Percentiles rank a stretch among this genome's conserved stretches.
Conservation (phyloP, 2,329 filamentous ascomycete genomes). For the Pseudopithomyces maydicus region DNA sequence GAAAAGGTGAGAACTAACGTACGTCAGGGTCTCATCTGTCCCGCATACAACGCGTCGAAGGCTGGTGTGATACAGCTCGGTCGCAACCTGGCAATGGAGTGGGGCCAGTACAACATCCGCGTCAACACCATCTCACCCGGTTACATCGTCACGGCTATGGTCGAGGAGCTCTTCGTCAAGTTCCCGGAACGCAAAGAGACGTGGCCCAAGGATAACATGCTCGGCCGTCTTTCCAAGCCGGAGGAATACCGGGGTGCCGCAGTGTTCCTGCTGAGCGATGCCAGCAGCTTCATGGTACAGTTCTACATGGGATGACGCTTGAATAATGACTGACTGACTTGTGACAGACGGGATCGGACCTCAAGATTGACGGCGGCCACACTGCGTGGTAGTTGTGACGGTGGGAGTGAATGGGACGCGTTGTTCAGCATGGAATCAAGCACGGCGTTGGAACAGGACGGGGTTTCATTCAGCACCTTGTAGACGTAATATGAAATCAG, state of each 20-base stretch:
- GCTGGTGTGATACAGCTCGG: constrained; percentile 74
- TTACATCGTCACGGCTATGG: constrained; percentile 84
- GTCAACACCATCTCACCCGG: constrained; percentile 83
- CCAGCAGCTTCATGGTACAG: constrained; percentile 46
- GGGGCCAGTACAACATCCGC: constrained; percentile 73
- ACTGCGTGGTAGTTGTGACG: constrained; percentile 37
- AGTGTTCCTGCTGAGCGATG: constrained; percentile 47
- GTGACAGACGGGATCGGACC: constrained; percentile 39
- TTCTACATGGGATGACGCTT: background rate
- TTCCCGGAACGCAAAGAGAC: constrained; percentile 69
- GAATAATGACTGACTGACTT: constrained; percentile 14
- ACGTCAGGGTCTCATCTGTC: constrained; percentile 65
- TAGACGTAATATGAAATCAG: no score
- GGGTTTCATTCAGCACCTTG: background rate
- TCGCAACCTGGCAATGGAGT: constrained; percentile 73
- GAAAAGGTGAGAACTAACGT: constrained; percentile 15
- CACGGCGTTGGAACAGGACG: background rate
- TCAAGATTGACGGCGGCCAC: constrained; percentile 48
- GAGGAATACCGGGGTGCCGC: constrained; percentile 45
- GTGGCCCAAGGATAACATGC: constrained; percentile 88
- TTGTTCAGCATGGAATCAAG: background rate
- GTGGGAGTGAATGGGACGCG: background rate
- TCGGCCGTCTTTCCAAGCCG: constrained; percentile 53
- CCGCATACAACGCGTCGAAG: constrained; percentile 78
- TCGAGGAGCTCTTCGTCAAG: constrained; percentile 75